Conservation (phyloP, 768 basidiomycete genomes). For the Suillus luteus region DNA sequence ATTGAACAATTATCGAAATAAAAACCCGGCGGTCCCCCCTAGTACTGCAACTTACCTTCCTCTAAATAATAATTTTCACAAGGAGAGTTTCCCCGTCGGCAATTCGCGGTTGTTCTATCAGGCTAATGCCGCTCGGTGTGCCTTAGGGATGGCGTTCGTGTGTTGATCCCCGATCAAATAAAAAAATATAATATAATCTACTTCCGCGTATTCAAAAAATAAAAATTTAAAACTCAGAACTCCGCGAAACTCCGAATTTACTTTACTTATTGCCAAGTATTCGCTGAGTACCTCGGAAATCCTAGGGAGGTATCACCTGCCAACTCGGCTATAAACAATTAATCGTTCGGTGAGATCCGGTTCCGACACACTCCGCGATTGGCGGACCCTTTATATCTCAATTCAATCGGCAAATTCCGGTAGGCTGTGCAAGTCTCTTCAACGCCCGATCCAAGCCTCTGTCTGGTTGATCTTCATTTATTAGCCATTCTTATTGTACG, state of each 20-base stretch:
- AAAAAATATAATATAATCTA: conserved; percentile 36
- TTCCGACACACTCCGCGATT: conserved; percentile 16
- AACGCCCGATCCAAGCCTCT: conserved; percentile 17
- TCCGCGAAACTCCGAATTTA: conserved; percentile 26
- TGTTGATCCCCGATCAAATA: conserved; percentile 69
- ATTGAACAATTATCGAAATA: conserved; percentile 1
- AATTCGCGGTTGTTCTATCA: conserved; percentile 30
- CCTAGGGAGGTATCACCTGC: conserved; percentile 3
- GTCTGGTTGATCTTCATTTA: conserved; percentile 4
- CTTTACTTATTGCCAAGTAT: conserved; percentile 11
- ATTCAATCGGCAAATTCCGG: conserved; percentile 34
- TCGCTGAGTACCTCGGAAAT: conserved; percentile 25
- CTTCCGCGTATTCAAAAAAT: conserved; percentile 30
- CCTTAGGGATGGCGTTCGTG: conserved; percentile 38
- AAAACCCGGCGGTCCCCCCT: conserved; percentile 11
- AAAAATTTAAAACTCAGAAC: conserved; percentile 26
- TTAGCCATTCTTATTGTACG: conserved; percentile 42
- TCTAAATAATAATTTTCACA: conserved; percentile 6
- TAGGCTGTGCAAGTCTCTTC: conserved; percentile 28
- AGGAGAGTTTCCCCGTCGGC: conserved; percentile 23
- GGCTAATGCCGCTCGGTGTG: conserved; percentile 29
- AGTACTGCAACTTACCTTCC: background rate
- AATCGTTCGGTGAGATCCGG: conserved; percentile 12
- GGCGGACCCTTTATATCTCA: conserved; percentile 16
- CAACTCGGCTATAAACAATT: conserved; percentile 7